phyloP scores from a whole-genome alignment of 257 asterid genomes.

The Solanum dulcamara region DNA sequence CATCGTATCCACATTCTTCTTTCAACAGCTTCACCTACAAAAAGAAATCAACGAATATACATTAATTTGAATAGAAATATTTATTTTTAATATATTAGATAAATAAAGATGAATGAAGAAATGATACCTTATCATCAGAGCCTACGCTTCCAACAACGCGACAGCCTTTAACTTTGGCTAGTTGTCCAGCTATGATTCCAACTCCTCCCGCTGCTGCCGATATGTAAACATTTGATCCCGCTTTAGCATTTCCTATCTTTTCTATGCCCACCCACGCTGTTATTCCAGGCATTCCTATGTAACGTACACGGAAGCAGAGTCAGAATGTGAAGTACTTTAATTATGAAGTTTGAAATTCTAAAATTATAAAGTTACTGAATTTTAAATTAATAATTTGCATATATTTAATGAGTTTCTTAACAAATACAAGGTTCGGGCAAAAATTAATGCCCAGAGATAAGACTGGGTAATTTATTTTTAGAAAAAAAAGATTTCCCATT shows the following conservation, averaged over 20 bases:
- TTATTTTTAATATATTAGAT: no score
- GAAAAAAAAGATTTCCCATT: no score
- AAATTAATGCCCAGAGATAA: no score
- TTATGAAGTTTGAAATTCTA: no score
- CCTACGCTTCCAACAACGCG: neutral
- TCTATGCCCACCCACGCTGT: neutral
- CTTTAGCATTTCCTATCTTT: neutral
- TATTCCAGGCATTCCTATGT: neutral
- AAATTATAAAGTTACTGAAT: no score
- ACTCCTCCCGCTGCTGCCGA: neutral
- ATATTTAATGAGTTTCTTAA: no score
- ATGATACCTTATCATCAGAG: neutral
- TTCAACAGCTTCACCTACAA: neutral
- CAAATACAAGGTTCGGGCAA: no score
- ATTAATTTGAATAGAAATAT: no score
- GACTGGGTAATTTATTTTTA: no score
- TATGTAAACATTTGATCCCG: neutral
- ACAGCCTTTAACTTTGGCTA: neutral
- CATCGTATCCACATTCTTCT: neutral
- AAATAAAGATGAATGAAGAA: no score
- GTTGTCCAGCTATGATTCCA: neutral
- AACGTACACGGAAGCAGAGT: neutral
- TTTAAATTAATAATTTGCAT: no score
- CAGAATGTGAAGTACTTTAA: no score
- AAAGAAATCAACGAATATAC: neutral